Conservation (phyloP, 2,329 filamentous ascomycete species). For the Gaeumannomyces tritici region DNA sequence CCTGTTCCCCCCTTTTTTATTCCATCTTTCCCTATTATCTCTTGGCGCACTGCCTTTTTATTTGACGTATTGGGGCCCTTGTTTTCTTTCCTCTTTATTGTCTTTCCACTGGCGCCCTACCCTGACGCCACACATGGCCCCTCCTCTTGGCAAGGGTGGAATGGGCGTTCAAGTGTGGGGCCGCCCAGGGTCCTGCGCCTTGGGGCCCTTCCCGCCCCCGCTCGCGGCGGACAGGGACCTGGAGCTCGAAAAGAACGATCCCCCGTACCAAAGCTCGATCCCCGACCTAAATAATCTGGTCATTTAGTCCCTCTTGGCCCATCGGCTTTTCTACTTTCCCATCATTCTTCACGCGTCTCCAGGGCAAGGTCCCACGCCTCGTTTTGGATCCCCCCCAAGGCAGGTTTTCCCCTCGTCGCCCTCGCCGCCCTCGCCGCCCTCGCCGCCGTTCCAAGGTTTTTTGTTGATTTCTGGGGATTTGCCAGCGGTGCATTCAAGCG, state of each 20-base stretch:
- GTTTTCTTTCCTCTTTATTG: neutral
- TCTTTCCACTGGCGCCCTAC: too few species aligned
- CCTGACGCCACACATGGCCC: neutral
- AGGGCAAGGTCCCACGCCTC: neutral
- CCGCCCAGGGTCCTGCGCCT: neutral
- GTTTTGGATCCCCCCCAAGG: neutral
- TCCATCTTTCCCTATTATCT: neutral
- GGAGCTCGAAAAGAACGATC: neutral
- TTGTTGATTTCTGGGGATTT: neutral
- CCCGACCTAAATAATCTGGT: neutral
- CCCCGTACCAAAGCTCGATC: neutral
- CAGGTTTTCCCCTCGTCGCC: neutral
- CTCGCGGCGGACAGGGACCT: neutral
- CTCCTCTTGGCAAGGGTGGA: neutral
- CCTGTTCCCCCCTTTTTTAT: neutral
- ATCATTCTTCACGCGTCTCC: neutral
- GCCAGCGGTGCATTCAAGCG: neutral
- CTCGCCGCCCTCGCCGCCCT: too few species aligned
- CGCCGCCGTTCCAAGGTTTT: neutral
- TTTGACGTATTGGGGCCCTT: neutral
- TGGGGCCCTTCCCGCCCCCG: neutral
- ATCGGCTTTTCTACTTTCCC: neutral
- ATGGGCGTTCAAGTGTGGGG: neutral
- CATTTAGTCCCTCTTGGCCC: neutral
- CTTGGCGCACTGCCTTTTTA: neutral